Evolutionary conservation across 139 green algal genomes (phyloP).

Genomic region (Tetraselmis chui): DNA sequence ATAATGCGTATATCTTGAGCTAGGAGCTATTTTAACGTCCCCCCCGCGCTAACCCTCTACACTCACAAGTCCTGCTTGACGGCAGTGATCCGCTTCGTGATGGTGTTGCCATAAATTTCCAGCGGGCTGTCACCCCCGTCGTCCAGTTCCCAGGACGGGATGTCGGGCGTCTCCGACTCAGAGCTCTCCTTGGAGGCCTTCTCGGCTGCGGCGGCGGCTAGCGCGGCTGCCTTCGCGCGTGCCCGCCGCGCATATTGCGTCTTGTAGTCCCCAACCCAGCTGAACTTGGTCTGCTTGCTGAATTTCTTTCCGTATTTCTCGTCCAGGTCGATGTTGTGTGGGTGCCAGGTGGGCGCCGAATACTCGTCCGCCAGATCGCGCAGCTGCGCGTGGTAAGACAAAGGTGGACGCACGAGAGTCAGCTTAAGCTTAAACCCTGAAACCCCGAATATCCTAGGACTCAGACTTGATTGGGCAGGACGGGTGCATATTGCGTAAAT

Average conservation of each 20-base stretch:
- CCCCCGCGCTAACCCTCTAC: too few species aligned
- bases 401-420: too few species aligned
- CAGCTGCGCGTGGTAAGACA: not conserved
- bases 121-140: not conserved
- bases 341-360: not conserved
- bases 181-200: not conserved
- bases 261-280: not conserved
- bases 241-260: not conserved
- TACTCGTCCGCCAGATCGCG: not conserved
- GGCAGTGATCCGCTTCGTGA: not conserved
- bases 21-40: too few species aligned
- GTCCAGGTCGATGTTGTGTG: not conserved
- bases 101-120: not conserved
- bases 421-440: too few species aligned
- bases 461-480: too few species aligned
- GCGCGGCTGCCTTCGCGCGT: not conserved
- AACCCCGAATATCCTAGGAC: too few species aligned
- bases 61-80: too few species aligned
- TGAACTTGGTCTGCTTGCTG: not conserved
- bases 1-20: too few species aligned
- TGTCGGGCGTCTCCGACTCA: not conserved
- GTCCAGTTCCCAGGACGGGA: not conserved
- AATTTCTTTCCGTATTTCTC: not conserved
- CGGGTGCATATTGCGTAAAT: too few species aligned
- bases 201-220: not conserved